Base-by-base conservation (phyloP, 1,284 basidiomycete species). In the Ustilago esculenta region DNA sequence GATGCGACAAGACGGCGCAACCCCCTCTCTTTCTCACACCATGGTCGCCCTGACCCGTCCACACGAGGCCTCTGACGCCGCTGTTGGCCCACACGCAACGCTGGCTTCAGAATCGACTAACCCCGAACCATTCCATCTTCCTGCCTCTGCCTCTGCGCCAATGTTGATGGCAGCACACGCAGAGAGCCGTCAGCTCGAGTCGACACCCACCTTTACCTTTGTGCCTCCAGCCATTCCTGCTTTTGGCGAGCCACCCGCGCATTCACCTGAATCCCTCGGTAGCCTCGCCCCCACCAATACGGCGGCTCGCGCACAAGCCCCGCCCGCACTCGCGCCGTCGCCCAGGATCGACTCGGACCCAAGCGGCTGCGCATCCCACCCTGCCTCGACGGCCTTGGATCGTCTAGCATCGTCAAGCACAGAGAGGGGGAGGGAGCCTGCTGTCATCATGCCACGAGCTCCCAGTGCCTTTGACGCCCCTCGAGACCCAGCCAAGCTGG, bases 391-490 rank as follows among this genome's bases (percentile, higher is more conserved):
- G 27, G 32, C 25, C 15, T 4, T 6, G n/a, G 27, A 48, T 29
- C 30, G 15, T 24, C 9, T 15, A 30, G 14, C 44, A 27, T n/a
- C 25, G 11, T n/a, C 33, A 8, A 18, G 14, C 14, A 27, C 41
- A n/a, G 42, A 34, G 9, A 21, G 33, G n/a, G 42, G 29, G 9
- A 21, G 33, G n/a, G 48, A 67, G 29, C n/a, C 51, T n/a, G 36
- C 24, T 12, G 27, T 21, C 5, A 53, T 63, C 36, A 47, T 68
- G 27, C 64, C 67, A 7, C 55, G 41, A 3, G 65, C 59, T 5
- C 75, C 75, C 0, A 70, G 59, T 34, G 67, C 73, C 11, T 67
- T 73, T 18, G 63, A 69, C 33, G 46, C 43, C 1, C 68, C 73
- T 30, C 58, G 39, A 18, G 68, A 73, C 47, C 73, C 75, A 9